Conservation (phyloP, 2,329 filamentous ascomycete genomes). For the Didymella keratinophila region DNA sequence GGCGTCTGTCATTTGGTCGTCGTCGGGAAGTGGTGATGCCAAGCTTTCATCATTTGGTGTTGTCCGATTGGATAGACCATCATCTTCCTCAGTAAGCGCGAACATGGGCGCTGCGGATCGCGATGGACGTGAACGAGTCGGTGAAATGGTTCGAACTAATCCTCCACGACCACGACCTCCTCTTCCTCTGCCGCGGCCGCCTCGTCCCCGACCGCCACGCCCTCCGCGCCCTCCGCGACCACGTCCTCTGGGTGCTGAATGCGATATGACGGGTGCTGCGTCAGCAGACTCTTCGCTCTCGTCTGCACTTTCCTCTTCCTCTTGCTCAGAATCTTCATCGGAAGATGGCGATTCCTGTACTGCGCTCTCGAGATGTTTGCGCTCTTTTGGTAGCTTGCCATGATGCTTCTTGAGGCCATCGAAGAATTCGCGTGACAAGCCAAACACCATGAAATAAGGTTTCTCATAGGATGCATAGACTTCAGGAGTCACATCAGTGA, state of each 20-base stretch:
- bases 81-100: conserved; percentile 48
- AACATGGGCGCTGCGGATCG: conserved; percentile 45
- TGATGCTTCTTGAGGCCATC: conserved; percentile 40
- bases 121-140: conserved; percentile 40
- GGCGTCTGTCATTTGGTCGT: conserved; percentile 23
- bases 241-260: conserved; percentile 33
- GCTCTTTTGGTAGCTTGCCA: conserved; percentile 38
- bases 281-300: conserved; percentile 37
- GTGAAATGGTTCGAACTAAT: conserved; percentile 34
- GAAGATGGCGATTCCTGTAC: conserved; percentile 27
- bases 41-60: conserved; percentile 35
- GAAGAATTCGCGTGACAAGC: conserved; percentile 45
- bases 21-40: conserved; percentile 27
- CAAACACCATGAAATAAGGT: conserved; percentile 47
- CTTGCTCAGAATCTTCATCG: conserved; percentile 29
- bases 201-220: conserved; percentile 40
- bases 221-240: conserved; percentile 40
- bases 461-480: conserved; percentile 45
- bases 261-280: conserved; percentile 30
- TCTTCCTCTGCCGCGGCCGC: conserved; percentile 40
- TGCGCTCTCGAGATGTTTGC: conserved; percentile 27
- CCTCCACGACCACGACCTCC: conserved; percentile 41
- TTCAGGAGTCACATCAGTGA: conserved; percentile 36
- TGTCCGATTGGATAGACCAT: conserved; percentile 45
- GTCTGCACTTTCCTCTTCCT: conserved; percentile 32